Conservation (phyloP, 129 eudicot species). For the Flaveria brownii region DNA sequence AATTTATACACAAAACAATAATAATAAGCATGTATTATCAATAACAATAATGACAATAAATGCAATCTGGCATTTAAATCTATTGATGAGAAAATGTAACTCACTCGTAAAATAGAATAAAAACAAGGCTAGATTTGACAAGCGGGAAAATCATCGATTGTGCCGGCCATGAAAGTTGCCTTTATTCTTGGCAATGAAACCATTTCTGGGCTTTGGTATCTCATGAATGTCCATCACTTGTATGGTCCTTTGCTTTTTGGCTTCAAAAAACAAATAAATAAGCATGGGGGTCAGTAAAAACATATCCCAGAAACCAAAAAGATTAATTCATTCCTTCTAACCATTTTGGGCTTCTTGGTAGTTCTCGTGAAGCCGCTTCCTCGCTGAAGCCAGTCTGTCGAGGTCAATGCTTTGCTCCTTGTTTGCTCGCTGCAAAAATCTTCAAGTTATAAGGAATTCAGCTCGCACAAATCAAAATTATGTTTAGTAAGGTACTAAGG, state of each 20-base stretch:
- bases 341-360: conserved; percentile 96
- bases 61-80: background rate
- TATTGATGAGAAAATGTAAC: background rate
- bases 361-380: conserved; percentile 91
- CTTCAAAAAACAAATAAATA: conserved; percentile 35
- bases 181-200: conserved; percentile 77
- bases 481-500: too few relatives aligned
- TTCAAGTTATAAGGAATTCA: conserved; percentile 12
- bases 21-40: too few relatives aligned
- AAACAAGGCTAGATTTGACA: conserved; percentile 7
- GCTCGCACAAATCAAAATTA: background rate
- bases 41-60: background rate
- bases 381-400: conserved; percentile 81
- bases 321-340: conserved; percentile 23
- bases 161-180: conserved; percentile 87
- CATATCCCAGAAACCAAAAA: conserved; percentile 13
- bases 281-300: conserved; percentile 16
- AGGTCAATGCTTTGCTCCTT: conserved; percentile 59
- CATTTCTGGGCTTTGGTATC: conserved; percentile 88
- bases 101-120: background rate
- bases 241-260: conserved; percentile 93
- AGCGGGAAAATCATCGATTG: conserved; percentile 44
- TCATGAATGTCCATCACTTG: conserved; percentile 98
- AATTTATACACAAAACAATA: too few relatives aligned
- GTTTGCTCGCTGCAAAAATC: conserved; percentile 56